Evolutionary conservation across 805 yeast genomes (phyloP).

Genomic region (Ogataea nitratoaversa): DNA sequence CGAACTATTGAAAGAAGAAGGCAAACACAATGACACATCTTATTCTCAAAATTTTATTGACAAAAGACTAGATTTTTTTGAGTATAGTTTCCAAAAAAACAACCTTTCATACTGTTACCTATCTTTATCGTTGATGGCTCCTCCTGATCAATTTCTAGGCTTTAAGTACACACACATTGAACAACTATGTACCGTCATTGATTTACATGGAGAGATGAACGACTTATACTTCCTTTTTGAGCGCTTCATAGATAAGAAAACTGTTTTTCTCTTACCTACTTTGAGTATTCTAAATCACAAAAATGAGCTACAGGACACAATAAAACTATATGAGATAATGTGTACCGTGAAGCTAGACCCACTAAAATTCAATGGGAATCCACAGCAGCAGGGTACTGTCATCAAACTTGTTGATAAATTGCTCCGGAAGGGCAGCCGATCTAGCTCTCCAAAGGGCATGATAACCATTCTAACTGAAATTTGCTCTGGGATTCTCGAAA

Average conservation of each 20-base stretch:
- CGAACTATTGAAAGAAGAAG: not conserved
- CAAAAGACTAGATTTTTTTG: constrained; percentile 16
- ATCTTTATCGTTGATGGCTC: constrained; percentile 4
- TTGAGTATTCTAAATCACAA: no score
- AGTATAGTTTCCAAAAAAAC: constrained; percentile 19
- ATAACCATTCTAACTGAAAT: constrained; percentile 4
- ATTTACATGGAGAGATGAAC: constrained; percentile 17
- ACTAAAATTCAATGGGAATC: not conserved
- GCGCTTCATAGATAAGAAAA: constrained; percentile 7
- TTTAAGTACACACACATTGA: constrained; percentile 8
- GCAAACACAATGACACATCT: not conserved
- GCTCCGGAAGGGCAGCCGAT: no score
- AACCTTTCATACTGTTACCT: constrained; percentile 12
- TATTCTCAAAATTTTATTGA: constrained; percentile 4
- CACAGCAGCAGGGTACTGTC: not conserved
- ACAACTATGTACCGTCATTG: constrained; percentile 17
- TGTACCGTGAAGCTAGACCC: not conserved
- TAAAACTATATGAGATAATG: not conserved
- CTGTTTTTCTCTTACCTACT: no score
- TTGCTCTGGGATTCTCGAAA: constrained; percentile 3
- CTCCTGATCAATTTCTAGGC: constrained; percentile 11
- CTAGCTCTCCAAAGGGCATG: no score
- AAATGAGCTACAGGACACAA: no score
- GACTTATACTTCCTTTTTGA: constrained; percentile 16
- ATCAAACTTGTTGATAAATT: not conserved